A percentile compares a stretch with the other conserved stretches of the same genome.
phyloP scores from a whole-genome alignment of 352 stramenopile genomes.

The Pythium oligandrum region DNA sequence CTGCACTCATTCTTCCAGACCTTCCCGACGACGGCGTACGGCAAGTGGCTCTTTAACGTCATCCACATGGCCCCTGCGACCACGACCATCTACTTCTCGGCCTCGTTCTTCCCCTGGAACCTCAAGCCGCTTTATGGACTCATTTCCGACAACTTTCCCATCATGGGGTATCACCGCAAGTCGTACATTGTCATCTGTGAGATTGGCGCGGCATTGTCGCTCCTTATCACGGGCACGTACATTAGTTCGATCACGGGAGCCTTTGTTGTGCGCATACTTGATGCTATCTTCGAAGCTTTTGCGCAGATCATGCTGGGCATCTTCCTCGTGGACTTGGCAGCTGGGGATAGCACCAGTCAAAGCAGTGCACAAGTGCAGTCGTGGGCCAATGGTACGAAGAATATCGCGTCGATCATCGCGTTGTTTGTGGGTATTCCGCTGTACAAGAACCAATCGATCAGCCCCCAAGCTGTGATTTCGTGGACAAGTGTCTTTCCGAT shows the following conservation, averaged over 20 bases:
- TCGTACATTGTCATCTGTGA: conserved; percentile 79
- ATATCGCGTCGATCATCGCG: conserved; percentile 53
- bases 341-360: conserved; percentile 42
- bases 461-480: conserved; percentile 45
- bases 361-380: conserved; percentile 65
- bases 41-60: conserved; percentile 68
- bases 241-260: conserved; percentile 49
- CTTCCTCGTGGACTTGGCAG: conserved; percentile 62
- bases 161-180: conserved; percentile 77
- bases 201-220: conserved; percentile 41
- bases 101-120: conserved; percentile 84
- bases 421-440: conserved; percentile 61
- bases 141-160: conserved; percentile 67
- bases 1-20: conserved; percentile 70
- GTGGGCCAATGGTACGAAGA: conserved; percentile 66
- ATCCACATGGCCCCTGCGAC: conserved; percentile 75
- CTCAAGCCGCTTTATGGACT: conserved; percentile 81
- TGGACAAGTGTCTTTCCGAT: conserved; percentile 62
- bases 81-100: conserved; percentile 76
- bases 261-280: conserved; percentile 65
- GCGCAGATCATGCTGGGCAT: conserved; percentile 80
- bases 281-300: conserved; percentile 71
- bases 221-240: conserved; percentile 50
- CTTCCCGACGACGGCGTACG: conserved; percentile 77
- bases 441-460: conserved; percentile 51